These are phyloP conservation scores for Ophiocordyceps camponoti-saundersi DNA, from an alignment of 2,329 filamentous ascomycete genomes.

Conservation along the genomic window DNA sequence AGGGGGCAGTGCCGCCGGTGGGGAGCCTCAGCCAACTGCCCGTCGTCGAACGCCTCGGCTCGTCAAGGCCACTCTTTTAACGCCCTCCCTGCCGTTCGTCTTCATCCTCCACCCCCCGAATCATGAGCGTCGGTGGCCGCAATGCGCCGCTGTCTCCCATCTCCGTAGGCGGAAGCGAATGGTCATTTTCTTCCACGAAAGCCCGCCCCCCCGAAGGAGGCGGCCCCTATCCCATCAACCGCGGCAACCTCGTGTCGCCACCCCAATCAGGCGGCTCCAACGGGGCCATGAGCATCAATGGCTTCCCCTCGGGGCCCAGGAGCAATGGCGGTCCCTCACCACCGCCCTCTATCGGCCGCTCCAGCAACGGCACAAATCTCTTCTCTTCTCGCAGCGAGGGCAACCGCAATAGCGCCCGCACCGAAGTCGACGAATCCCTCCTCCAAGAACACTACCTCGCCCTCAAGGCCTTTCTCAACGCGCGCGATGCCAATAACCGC, in stretches of 20 bases:
- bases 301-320: constrained; percentile 37
- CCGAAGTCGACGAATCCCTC: constrained; percentile 44
- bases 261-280: constrained; percentile 49
- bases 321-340: constrained; percentile 56
- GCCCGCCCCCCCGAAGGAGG: constrained; percentile 41
- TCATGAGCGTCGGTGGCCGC: constrained; percentile 47
- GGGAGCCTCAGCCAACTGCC: constrained; percentile 2
- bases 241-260: constrained; percentile 47
- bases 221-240: constrained; percentile 32
- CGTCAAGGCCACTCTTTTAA: neutral
- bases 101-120: constrained; percentile 13
- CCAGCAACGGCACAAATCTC: constrained; percentile 60
- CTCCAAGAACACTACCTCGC: constrained; percentile 69
- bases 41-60: neutral
- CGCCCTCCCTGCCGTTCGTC: constrained; percentile 1
- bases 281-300: constrained; percentile 41
- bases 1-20: constrained; percentile 6
- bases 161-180: constrained; percentile 72
- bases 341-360: constrained; percentile 72
- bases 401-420: constrained; percentile 35
- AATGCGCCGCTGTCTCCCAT: constrained; percentile 68
- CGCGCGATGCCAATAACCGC: constrained; percentile 60
- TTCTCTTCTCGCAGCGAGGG: constrained; percentile 53
- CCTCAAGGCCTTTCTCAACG: constrained; percentile 59
- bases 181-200: constrained; percentile 44